Base-by-base conservation (phyloP, 371 early-diverging fungal genomes). In the Mycotypha africana region DNA sequence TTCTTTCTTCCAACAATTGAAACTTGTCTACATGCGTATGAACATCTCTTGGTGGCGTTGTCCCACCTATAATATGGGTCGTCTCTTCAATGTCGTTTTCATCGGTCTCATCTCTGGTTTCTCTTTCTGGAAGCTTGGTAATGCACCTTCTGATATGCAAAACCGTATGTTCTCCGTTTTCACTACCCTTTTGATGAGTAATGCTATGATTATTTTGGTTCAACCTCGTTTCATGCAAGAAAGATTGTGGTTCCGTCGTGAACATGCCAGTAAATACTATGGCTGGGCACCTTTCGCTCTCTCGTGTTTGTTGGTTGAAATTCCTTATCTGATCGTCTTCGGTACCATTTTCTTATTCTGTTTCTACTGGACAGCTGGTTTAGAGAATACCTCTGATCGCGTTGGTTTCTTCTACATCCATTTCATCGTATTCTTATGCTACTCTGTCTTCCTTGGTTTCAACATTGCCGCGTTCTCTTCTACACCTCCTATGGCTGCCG, bases 321-420 rank as follows among this genome's bases (percentile, higher is more conserved):
- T 84, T 11, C 85, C 85, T 15, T 84, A 80, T 42, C 59, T 77
- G 22, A 53, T 56, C 40, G 42, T 77, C 20, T 45, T 71, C 0
- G 60, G 62, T 28, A 73, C 79, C 0, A 56, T 73, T 47, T 81
- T 81, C 64, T 76, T 78, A 71, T 47, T 77, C 30, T 60, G 73
- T 39, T 67, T 79, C 59, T 84, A 90, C 74, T 90, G 81, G 81
- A 79, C 84, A n/a, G 78, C 75, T n/a, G 85, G 86, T 5, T 67
- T 88, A 30, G 61, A 65, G 46, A 60, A 56, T 12, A 58, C 33
- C 6, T 69, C 77, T 12, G 65, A 51, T 32, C 64, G 73, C 58
- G 70, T 67, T 23, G 71, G 71, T 34, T 88, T 72, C 57, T 81
- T 88, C 38, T 84, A 82, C 47, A 43, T 87, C 14, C 60, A 78